These are phyloP conservation scores for Chamaenerion angustifolium DNA, from an alignment of 345 rosid species.

Conservation along the genomic window DNA sequence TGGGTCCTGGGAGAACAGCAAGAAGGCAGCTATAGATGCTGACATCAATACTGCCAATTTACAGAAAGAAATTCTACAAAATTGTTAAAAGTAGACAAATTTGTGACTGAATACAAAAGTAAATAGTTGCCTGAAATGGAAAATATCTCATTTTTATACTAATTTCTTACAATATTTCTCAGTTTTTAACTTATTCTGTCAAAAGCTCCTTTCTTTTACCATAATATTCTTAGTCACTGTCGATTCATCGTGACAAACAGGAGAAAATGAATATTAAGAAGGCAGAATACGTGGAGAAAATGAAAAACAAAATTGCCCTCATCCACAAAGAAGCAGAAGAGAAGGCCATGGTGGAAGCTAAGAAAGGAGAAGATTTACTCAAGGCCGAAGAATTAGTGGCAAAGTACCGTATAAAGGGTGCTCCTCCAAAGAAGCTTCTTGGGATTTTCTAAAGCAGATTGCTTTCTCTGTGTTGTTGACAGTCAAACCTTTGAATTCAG, in stretches of 20 bases:
- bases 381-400: slow-evolving; percentile 81
- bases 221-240: background rate
- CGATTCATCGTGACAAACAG: slow-evolving; percentile 16
- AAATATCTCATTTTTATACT: no score
- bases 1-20: slow-evolving; percentile 56
- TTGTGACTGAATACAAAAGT: background rate
- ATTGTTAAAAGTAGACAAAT: background rate
- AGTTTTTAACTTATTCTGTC: no score
- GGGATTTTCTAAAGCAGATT: slow-evolving; percentile 26
- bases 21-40: slow-evolving; percentile 47
- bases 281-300: slow-evolving; percentile 61
- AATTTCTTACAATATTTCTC: no score
- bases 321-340: slow-evolving; percentile 83
- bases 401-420: slow-evolving; percentile 67
- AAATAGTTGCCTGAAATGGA: no score
- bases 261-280: slow-evolving; percentile 66
- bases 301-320: slow-evolving; percentile 65
- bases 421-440: slow-evolving; percentile 53
- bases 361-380: slow-evolving; percentile 68
- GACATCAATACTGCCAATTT: slow-evolving; percentile 8
- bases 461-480: no score
- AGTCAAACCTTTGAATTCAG: background rate
- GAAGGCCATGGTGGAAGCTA: slow-evolving; percentile 63
- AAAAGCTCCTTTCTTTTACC: background rate
- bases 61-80: background rate